phyloP scores from a whole-genome alignment of 148 eudicot genomes.

The Drosera capensis region DNA sequence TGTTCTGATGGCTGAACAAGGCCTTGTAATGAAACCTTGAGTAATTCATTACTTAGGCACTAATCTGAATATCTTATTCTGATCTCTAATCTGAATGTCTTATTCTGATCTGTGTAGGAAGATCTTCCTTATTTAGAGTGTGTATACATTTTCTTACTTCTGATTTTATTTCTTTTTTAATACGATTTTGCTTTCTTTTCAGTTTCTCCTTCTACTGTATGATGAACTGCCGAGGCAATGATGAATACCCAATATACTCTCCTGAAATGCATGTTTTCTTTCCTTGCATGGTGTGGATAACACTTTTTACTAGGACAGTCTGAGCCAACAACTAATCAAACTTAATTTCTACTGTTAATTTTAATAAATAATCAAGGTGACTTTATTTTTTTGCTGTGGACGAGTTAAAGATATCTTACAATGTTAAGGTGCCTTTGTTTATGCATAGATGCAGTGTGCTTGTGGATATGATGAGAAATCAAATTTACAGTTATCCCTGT shows the following conservation, averaged over 20 bases:
- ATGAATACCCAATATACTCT: slow-evolving; percentile 4
- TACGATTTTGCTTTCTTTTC: no score
- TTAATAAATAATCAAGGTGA: background rate
- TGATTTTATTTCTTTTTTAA: no score
- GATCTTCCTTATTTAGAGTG: background rate
- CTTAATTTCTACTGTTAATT: background rate
- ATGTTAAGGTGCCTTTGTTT: background rate
- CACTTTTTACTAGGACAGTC: slow-evolving; percentile 50
- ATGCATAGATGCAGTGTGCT: background rate
- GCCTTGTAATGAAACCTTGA: slow-evolving; percentile 16
- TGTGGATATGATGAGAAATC: background rate
- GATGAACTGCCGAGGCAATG: slow-evolving; percentile 11
- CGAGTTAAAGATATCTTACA: no score
- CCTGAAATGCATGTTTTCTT: slow-evolving; percentile 1
- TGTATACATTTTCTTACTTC: background rate
- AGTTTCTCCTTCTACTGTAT: background rate
- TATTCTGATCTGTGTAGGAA: background rate
- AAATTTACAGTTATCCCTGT: background rate
- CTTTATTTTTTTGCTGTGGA: background rate
- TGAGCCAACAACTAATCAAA: slow-evolving; percentile 14
- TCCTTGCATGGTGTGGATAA: slow-evolving; percentile 21
- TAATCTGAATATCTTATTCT: slow-evolving; percentile 40
- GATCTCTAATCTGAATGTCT: slow-evolving; percentile 4
- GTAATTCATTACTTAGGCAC: slow-evolving; percentile 8
- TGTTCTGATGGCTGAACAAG: no score